A percentile compares a stretch with the other conserved stretches of the same genome.
phyloP scores from a whole-genome alignment of 225 moss, liverwort and hornwort genomes.

The Climacium dendroides region DNA sequence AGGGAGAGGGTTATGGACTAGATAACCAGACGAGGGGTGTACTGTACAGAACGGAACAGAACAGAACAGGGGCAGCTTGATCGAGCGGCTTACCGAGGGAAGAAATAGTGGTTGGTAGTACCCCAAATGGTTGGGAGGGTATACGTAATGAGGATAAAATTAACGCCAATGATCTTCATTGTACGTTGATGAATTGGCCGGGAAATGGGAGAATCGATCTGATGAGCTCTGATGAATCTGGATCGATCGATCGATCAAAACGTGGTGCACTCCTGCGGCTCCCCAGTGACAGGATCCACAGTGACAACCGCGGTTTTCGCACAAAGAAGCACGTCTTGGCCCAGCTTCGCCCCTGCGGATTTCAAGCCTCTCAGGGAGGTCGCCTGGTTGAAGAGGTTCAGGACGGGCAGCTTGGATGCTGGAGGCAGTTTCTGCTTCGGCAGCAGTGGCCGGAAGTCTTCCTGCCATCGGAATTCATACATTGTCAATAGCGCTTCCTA shows the following conservation, averaged over 20 bases:
- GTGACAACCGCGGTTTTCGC: constrained; percentile 37
- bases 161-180: neutral
- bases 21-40: neutral
- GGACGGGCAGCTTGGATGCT: constrained; percentile 62
- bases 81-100: no score
- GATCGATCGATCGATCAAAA: constrained; percentile 50
- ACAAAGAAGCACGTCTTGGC: constrained; percentile 71
- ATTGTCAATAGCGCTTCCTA: neutral
- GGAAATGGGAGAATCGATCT: no score
- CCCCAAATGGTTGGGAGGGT: neutral
- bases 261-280: constrained; percentile 47
- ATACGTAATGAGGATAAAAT: neutral
- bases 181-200: neutral
- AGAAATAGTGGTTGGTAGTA: no score
- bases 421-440: constrained; percentile 61
- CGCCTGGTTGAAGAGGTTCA: constrained; percentile 93
- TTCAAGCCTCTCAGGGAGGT: constrained; percentile 70
- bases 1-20: neutral
- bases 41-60: no score
- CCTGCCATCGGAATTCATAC: neutral
- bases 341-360: constrained; percentile 74
- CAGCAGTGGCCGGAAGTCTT: constrained; percentile 47
- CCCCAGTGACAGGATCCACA: constrained; percentile 60
- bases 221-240: neutral
- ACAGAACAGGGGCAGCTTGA: neutral